Conservation (phyloP, 1,139 yeast genomes). For the Debaryomycetaceae sp. region DNA sequence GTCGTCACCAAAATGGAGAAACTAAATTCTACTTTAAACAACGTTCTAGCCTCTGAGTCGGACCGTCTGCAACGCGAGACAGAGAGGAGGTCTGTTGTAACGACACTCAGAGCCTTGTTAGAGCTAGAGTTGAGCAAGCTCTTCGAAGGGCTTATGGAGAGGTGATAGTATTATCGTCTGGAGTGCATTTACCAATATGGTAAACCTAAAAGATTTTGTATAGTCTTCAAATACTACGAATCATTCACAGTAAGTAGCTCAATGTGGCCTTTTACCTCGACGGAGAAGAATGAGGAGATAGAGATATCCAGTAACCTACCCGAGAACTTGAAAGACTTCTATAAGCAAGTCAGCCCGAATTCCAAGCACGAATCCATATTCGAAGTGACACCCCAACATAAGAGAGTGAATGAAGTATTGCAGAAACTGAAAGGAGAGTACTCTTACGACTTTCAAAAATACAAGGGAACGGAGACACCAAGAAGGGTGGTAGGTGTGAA, state of each 20-base stretch:
- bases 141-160: constrained; percentile 39
- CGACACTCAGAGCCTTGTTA: constrained; percentile 19
- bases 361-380: constrained; percentile 20
- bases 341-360: constrained; percentile 30
- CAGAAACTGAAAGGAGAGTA: constrained; percentile 13
- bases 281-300: constrained; percentile 12
- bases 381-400: constrained; percentile 25
- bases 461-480: constrained; percentile 27
- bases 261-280: constrained; percentile 23
- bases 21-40: constrained; percentile 8
- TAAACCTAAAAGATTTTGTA: background rate
- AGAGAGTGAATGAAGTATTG: constrained; percentile 27
- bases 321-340: constrained; percentile 26
- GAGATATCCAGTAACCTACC: constrained; percentile 30
- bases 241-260: background rate
- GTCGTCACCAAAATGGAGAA: constrained; percentile 23
- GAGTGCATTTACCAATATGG: constrained; percentile 3
- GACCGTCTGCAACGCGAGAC: background rate
- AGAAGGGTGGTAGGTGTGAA: constrained; percentile 30
- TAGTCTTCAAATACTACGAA: background rate
- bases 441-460: constrained; percentile 28
- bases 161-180: constrained; percentile 8
- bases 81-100: constrained; percentile 7
- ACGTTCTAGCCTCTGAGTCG: background rate
- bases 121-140: constrained; percentile 36